These are phyloP conservation scores for Pisolithus albus DNA, from an alignment of 768 basidiomycete genomes.

Conservation along the genomic window DNA sequence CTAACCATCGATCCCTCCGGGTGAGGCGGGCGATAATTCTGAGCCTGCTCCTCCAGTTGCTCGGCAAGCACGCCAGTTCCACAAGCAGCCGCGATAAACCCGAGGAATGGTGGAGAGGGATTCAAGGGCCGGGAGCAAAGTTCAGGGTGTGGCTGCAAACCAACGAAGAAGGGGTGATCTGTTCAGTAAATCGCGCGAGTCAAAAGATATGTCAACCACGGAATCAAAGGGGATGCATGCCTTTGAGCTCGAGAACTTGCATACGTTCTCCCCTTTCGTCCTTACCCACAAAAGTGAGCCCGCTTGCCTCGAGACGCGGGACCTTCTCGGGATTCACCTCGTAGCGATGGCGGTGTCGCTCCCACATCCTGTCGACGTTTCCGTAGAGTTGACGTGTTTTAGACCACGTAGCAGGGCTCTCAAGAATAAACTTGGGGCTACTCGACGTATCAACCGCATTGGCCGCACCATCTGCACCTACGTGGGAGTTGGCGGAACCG, in stretches of 20 bases:
- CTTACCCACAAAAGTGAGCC: slow-evolving; percentile 76
- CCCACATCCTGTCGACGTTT: slow-evolving; percentile 79
- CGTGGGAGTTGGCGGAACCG: slow-evolving; percentile 6
- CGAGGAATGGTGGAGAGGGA: slow-evolving; percentile 95
- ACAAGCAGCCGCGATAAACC: slow-evolving; percentile 81
- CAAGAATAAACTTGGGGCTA: slow-evolving; percentile 5
- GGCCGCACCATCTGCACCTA: slow-evolving; percentile 1
- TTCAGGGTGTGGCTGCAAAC: slow-evolving; percentile 95
- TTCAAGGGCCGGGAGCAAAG: slow-evolving; percentile 98
- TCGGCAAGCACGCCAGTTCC: slow-evolving; percentile 51
- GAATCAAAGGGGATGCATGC: slow-evolving; percentile 34
- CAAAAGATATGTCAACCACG: background rate
- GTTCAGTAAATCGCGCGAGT: background rate
- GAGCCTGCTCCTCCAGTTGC: slow-evolving; percentile 62
- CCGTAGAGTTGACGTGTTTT: slow-evolving; percentile 77
- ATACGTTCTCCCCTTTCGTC: slow-evolving; percentile 96
- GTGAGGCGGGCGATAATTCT: slow-evolving; percentile 65
- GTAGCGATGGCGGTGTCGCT: slow-evolving; percentile 92
- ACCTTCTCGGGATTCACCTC: slow-evolving; percentile 93
- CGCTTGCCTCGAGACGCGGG: slow-evolving; percentile 58
- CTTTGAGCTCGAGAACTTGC: slow-evolving; percentile 86
- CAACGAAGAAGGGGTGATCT: slow-evolving; percentile 95
- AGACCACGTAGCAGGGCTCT: slow-evolving; percentile 58
- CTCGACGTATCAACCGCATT: background rate
- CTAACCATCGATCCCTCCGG: slow-evolving; percentile 68